Evolutionary conservation across 2,329 filamentous ascomycete species (phyloP).

Genomic region (Ophiognomonia clavigignenti-juglandacearum): DNA sequence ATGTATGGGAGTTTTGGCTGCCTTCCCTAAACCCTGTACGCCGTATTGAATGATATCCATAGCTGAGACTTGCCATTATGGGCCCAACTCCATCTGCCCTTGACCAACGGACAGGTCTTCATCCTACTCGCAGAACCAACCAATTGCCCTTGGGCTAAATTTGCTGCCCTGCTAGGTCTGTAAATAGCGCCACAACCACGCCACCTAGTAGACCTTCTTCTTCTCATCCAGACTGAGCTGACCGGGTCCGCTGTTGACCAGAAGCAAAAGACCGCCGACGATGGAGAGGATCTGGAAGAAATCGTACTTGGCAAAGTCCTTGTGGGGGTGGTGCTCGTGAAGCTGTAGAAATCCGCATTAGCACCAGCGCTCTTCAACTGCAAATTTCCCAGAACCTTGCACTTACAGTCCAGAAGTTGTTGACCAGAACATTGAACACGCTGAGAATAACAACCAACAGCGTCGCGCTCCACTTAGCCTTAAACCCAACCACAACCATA

Average conservation of each 20-base stretch:
- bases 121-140: slow-evolving; percentile 4
- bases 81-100: slow-evolving; percentile 1
- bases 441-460: slow-evolving; percentile 93
- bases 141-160: background rate
- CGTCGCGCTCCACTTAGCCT: slow-evolving; percentile 97
- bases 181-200: background rate
- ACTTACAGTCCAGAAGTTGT: slow-evolving; percentile 99
- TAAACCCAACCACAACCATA: slow-evolving; percentile 99
- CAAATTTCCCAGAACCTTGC: background rate
- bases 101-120: slow-evolving; percentile 1
- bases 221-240: slow-evolving; percentile 99
- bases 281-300: slow-evolving; percentile 99
- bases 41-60: slow-evolving; percentile 7
- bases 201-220: slow-evolving; percentile 93
- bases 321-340: slow-evolving; percentile 96
- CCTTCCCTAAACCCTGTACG: slow-evolving; percentile 11
- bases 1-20: slow-evolving; percentile 1
- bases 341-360: slow-evolving; percentile 52
- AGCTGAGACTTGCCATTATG: slow-evolving; percentile 1
- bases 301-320: slow-evolving; percentile 99
- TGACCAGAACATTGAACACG: slow-evolving; percentile 93
- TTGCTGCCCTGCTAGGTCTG: no score
- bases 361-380: slow-evolving; percentile 6
- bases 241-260: slow-evolving; percentile 97
- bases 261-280: slow-evolving; percentile 88